Base-by-base conservation (phyloP, 495 filamentous ascomycete species). In the Trichoderma gamsii region DNA sequence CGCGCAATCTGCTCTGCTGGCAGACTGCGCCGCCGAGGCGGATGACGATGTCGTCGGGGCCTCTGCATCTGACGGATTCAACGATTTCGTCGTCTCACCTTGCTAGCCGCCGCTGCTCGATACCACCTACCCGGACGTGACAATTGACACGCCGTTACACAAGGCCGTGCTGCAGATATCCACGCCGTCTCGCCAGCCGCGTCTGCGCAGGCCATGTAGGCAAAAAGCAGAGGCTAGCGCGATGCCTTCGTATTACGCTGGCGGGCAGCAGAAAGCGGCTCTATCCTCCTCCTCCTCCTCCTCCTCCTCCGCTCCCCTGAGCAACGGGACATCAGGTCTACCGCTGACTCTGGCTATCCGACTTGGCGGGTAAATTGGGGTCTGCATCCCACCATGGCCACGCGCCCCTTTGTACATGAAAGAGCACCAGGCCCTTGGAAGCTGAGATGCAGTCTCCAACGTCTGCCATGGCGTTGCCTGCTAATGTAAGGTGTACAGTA, bases 161-260 rank as follows among this genome's bases (percentile, higher is more conserved):
- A 61, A 61, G 56, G 27, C 56, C 56, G 27, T 25, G 56, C 56
- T 21, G 56, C 15, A 61, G 56, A 61, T 61, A 21, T 25, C 56
- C 56, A 11, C 56, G 3, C 25, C 15, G 35, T 61, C 23, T 21
- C 56, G 25, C 27, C 56, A 25, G 8, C 35, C 35, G 35, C 35
- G 35, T 38, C 35, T 38, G 35, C 35, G 35, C 35, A 38, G 35
- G 3, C 4, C 35, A 38, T 38, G 35, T 38, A 38, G 35, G 35
- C 35, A 38, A 38, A 38, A 9, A 7, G 35, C 35, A 38, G 35
- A 38, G 35, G 35, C 35, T 38, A 38, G 35, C 35, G 35, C 35
- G 35, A 38, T 38, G 35, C 35, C n/a, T 16, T 49, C 44, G 44
- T 49, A 49, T 49, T 49, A 12, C 44, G 5, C 35, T 38, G 35